Evolutionary conservation across 352 stramenopile genomes (phyloP), one percentile per base, ranked within the genome.

Genomic region (Pythium plurisporium): DNA sequence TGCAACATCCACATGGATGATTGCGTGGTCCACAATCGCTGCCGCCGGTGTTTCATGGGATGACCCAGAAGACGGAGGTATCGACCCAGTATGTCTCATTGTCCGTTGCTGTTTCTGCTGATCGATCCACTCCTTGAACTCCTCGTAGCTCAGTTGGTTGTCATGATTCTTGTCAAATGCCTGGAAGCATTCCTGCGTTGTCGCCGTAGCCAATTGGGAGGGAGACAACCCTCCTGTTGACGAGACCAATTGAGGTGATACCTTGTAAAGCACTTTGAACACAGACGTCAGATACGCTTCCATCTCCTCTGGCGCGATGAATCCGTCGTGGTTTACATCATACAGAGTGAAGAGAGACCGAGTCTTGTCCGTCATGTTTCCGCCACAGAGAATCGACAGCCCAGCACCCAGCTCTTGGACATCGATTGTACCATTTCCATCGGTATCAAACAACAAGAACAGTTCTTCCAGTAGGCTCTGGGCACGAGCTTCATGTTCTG

Each of bases 191-290:
- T 88, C 73, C 6, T 65, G 57, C n/a, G 79, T 89, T 0, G 87
- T 96, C 1, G 69, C 79, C n/a, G 59, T 59, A 11, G 87, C 86
- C n/a, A 96, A 63, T 48, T 93, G 67, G 19, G 73, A 54, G 0
- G 87, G 74, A 20, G 46, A 74, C 69, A 88, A 73, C 14, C 53
- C 59, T 15, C 72, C 68, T 12, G 78, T 88, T 37, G 82, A 79
- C 1, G 38, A 30, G 41, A 75, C 52, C 6, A 94, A 33, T 14
- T 89, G 65, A 1, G 83, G 82, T 1, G 82, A 91, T 17, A 80
- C 84, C 61, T 94, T 89, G 68, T 88, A 94, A 37, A 95, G 75
- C 11, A 96, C 71, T 49, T 89, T 91, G 61, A 95, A 96, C 7
- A 95, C 69, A 14, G 80, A 76, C 15, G 84, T 85, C 40, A 96